These are phyloP conservation scores for Talinum fruticosum DNA, from an alignment of 148 eudicot genomes.

Conservation along the genomic window DNA sequence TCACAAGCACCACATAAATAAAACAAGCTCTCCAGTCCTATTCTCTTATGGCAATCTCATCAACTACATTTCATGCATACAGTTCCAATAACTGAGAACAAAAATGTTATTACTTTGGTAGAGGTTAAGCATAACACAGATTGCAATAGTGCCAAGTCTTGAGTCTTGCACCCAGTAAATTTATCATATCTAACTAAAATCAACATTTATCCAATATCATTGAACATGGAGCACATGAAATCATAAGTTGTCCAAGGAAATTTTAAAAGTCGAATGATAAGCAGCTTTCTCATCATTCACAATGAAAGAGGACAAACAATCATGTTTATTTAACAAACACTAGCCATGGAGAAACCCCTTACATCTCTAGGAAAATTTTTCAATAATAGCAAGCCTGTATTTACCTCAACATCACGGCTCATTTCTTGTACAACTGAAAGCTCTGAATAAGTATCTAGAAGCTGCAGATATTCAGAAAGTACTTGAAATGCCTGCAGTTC, in stretches of 20 bases:
- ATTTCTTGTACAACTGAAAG: slow-evolving; percentile 84
- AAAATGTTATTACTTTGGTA: not conserved
- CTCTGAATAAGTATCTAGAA: slow-evolving; percentile 72
- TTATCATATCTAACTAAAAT: not conserved
- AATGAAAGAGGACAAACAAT: not conserved
- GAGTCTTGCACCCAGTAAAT: not conserved
- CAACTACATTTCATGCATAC: not conserved
- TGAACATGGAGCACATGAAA: not conserved
- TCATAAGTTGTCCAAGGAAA: not conserved
- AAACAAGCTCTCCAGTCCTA: no score
- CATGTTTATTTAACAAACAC: not conserved
- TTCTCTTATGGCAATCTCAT: no score
- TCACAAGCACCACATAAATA: no score
- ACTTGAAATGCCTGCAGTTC: slow-evolving; percentile 86
- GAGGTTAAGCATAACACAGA: not conserved
- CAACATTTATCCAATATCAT: not conserved
- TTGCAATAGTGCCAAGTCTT: no score
- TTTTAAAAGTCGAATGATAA: not conserved
- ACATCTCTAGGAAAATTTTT: not conserved
- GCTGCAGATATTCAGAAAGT: slow-evolving; percentile 85
- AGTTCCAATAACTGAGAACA: not conserved
- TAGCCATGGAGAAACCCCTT: not conserved
- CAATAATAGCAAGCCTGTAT: slow-evolving; percentile 5
- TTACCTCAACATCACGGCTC: slow-evolving; percentile 92
- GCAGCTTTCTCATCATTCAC: not conserved